Conservation (phyloP, 2,329 filamentous ascomycete genomes). For the Hypocreales sp. region DNA sequence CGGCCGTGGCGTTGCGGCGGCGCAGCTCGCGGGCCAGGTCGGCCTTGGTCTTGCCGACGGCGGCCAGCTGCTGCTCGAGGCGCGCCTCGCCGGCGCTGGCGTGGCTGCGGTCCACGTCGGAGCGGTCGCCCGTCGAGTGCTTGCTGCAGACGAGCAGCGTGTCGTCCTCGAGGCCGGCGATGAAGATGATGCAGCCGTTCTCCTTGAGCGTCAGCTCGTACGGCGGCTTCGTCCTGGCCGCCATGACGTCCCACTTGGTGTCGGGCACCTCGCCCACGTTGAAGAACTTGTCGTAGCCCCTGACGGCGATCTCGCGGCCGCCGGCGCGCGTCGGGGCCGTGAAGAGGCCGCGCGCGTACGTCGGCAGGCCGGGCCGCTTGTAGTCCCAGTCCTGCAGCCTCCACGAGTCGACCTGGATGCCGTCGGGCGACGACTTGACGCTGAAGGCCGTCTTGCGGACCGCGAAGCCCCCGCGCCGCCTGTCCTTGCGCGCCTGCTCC, state of each 20-base stretch:
- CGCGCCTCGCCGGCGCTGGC: conserved; percentile 69
- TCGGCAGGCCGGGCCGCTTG: conserved; percentile 72
- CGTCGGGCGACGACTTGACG: conserved; percentile 45
- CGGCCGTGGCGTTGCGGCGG: conserved; percentile 76
- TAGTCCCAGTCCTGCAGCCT: conserved; percentile 92
- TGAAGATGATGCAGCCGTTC: conserved; percentile 99
- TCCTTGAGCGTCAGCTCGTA: conserved; percentile 97
- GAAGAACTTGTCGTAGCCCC: conserved; percentile 99
- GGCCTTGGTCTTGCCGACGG: conserved; percentile 60
- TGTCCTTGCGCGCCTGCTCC: conserved; percentile 37
- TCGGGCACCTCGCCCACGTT: conserved; percentile 70
- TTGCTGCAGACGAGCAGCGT: conserved; percentile 96
- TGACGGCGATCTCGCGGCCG: conserved; percentile 61
- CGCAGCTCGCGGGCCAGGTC: conserved; percentile 67
- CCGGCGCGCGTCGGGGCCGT: conserved; percentile 56
- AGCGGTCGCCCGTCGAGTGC: conserved; percentile 78
- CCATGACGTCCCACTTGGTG: conserved; percentile 73
- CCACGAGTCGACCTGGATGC: conserved; percentile 74
- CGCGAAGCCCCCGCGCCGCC: conserved; percentile 45
- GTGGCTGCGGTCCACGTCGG: conserved; percentile 61
- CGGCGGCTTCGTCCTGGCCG: conserved; percentile 60
- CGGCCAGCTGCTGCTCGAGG: conserved; percentile 63
- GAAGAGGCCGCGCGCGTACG: conserved; percentile 86
- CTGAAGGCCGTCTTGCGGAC: conserved; percentile 70
- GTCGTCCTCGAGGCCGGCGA: conserved; percentile 78